Conservation (phyloP, 2,329 filamentous ascomycete species). For the Colletotrichum somersetense region DNA sequence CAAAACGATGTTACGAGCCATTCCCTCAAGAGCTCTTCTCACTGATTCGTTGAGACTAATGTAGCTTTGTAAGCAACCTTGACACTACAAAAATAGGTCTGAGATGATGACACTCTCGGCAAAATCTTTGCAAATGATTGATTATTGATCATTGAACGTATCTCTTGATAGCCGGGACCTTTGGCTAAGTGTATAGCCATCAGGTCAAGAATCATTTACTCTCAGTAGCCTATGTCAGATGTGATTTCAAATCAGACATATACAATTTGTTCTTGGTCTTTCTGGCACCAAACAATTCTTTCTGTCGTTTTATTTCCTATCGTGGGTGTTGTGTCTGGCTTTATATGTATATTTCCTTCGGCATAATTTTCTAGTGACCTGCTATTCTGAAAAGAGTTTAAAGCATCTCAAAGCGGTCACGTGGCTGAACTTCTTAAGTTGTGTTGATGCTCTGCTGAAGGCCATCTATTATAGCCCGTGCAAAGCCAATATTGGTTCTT, state of each 20-base stretch:
- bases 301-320: not conserved
- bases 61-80: slow-evolving; percentile 1
- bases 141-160: not conserved
- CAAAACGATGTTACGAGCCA: not conserved
- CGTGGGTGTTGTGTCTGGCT: not conserved
- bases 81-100: slow-evolving; percentile 1
- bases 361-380: no score
- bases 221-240: not conserved
- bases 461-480: not conserved
- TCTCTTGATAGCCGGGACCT: not conserved
- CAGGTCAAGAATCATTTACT: no score
- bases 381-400: no score
- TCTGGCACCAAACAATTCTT: not conserved
- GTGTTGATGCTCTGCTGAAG: not conserved
- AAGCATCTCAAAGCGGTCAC: no score
- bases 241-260: not conserved
- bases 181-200: not conserved
- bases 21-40: not conserved
- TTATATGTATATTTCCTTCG: not conserved
- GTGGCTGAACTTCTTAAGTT: rapidly evolving
- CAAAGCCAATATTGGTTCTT: not conserved
- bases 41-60: not conserved
- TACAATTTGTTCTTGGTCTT: not conserved
- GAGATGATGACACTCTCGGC: not conserved
- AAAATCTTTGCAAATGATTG: not conserved